These are phyloP conservation scores for Pseudotsuga menziesii DNA, from an alignment of 75 land plant genomes.

Conservation along the genomic window DNA sequence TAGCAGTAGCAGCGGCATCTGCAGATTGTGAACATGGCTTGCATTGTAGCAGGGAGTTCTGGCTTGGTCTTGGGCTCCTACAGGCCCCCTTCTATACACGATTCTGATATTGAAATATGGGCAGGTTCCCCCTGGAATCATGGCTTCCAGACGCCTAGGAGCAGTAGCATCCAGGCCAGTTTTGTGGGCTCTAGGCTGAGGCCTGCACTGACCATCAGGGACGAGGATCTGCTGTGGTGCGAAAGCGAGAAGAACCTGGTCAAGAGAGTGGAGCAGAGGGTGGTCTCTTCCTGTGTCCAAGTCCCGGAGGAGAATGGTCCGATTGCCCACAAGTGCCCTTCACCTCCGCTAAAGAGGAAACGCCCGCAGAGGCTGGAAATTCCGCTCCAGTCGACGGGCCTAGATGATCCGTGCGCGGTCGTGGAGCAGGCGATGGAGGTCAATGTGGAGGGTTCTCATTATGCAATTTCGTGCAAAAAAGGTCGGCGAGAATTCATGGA, in stretches of 20 bases:
- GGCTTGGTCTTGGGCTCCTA: too few relatives aligned
- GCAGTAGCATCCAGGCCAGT: too few relatives aligned
- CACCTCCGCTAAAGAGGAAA: conserved; percentile 54
- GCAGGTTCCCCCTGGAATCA: too few relatives aligned
- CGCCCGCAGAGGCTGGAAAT: conserved; percentile 63
- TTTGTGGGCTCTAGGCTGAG: not conserved
- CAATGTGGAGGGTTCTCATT: conserved; percentile 21
- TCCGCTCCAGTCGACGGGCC: conserved; percentile 21
- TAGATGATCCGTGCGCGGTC: not conserved
- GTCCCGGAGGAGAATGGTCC: not conserved
- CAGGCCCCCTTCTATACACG: too few relatives aligned
- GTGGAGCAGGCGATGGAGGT: conserved; percentile 7
- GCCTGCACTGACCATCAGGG: not conserved
- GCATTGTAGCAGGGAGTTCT: too few relatives aligned
- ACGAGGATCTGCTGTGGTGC: not conserved
- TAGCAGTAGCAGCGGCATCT: too few relatives aligned
- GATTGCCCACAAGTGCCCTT: not conserved
- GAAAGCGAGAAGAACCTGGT: not conserved
- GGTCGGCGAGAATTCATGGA: conserved; percentile 33
- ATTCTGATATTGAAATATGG: too few relatives aligned
- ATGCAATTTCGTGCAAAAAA: conserved; percentile 24
- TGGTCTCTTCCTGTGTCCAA: not conserved
- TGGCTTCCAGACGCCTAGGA: too few relatives aligned
- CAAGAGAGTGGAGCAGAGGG: not conserved
- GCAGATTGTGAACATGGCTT: too few relatives aligned